Base-by-base conservation (phyloP, 108 stramenopile genomes). In the Cylindrotheca closterium region DNA sequence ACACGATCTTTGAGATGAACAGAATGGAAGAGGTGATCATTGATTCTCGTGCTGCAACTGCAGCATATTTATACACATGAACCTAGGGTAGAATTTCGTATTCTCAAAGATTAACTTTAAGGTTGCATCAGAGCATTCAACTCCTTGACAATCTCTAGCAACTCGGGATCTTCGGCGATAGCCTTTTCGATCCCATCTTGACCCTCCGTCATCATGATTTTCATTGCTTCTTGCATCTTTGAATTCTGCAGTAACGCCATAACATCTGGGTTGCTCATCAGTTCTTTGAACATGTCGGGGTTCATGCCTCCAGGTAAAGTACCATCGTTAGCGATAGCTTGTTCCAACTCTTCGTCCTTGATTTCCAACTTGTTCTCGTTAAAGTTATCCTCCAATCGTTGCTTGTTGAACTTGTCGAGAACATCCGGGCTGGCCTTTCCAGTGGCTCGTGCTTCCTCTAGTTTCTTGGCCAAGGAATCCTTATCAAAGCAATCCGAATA, bases 401-500 rank as follows among this genome's bases (percentile, higher is more conserved):
- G 58, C 58, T 55, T 65, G 29, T 85, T 85, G 71, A 85, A 85
- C 51, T 78, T 49, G 22, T 82, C 76, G 12, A 85, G 46, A 37
- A 85, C 75, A 12, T 53, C 42, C 24, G 84, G 83, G 51, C 82
- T 71, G 2, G 81, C 84, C 49, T 70, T 79, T 30, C 84, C 84
- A 1, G 51, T 63, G 7, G 61, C 48, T 22, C 83, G 70, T 24
- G 81, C 83, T 53, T 78, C 65, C 10, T 58, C 45, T 23, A 88
- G 47, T 18, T 72, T 37, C 22, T 47, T 31, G 18, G 66, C 69
- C 10, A 84, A 56, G 1, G 79, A 79, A 71, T 85, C 87, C 71
- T 82, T 72, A 60, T 88, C 87, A 58, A 85, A 88, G 50, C 87
- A 88, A 68, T 88, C 84, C 4, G 47, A 34, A 55, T 74, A 85